These are phyloP conservation scores for Phytophthora sp. DNA, from an alignment of 352 stramenopile genomes.

Conservation along the genomic window DNA sequence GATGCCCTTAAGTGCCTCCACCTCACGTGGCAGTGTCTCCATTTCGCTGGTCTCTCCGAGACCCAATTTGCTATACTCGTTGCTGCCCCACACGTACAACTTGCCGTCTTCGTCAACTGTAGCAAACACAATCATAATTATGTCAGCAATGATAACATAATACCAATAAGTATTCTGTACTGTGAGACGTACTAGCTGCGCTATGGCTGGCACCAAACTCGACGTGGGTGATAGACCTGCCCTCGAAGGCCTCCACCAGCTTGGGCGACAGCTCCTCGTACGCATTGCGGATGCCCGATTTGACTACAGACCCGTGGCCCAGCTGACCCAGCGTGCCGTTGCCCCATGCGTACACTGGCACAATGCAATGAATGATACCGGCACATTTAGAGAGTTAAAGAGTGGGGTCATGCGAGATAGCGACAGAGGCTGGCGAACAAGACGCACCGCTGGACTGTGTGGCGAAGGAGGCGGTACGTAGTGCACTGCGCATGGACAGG, in stretches of 20 bases:
- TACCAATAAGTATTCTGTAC: constrained; percentile 8
- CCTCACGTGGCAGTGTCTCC: constrained; percentile 58
- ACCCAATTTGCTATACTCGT: constrained; percentile 90
- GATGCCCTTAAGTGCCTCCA: constrained; percentile 72
- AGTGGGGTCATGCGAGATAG: background rate
- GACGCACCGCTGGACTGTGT: constrained; percentile 72
- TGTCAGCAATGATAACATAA: constrained; percentile 5
- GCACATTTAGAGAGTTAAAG: background rate
- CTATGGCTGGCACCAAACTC: constrained; percentile 83
- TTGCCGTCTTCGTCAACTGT: constrained; percentile 73
- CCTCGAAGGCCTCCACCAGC: constrained; percentile 72
- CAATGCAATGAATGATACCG: background rate
- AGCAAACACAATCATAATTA: constrained; percentile 12
- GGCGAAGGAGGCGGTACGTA: constrained; percentile 43
- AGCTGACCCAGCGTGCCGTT: constrained; percentile 87
- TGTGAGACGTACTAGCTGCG: constrained; percentile 67
- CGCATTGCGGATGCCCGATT: constrained; percentile 82
- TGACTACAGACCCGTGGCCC: constrained; percentile 79
- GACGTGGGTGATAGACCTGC: constrained; percentile 66
- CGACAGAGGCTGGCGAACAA: background rate
- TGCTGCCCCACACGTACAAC: constrained; percentile 87
- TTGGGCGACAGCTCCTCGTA: constrained; percentile 87
- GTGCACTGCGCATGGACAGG: constrained; percentile 23
- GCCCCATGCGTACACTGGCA: constrained; percentile 83
- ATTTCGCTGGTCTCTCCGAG: constrained; percentile 58